A percentile compares a stretch with the other conserved stretches of the same genome.
These are phyloP conservation scores for Millerozyma acaciae DNA, from an alignment of 805 yeast species.

Conservation along the genomic window DNA sequence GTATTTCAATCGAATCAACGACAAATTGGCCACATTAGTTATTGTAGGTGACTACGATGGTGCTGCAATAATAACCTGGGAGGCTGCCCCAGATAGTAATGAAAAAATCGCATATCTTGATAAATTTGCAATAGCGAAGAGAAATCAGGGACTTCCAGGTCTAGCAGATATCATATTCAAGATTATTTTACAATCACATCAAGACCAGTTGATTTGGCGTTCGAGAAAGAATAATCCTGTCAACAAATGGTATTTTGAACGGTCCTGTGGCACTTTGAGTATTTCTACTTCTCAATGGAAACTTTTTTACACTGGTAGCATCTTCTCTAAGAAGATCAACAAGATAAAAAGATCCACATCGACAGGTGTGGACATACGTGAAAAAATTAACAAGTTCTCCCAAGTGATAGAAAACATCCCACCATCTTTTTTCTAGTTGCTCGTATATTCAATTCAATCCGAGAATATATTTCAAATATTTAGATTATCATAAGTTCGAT, in stretches of 20 bases:
- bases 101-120: conserved; percentile 71
- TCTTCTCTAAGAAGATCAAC: conserved; percentile 33
- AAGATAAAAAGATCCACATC: conserved; percentile 11
- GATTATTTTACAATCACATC: conserved; percentile 63
- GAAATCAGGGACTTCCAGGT: conserved; percentile 86
- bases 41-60: conserved; percentile 95
- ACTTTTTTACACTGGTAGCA: conserved; percentile 39
- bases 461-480: no score
- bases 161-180: conserved; percentile 92
- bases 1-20: conserved; percentile 63
- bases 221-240: conserved; percentile 85
- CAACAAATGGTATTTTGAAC: conserved; percentile 95
- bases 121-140: conserved; percentile 84
- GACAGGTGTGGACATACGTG: conserved; percentile 21
- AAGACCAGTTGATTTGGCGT: conserved; percentile 82
- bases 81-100: conserved; percentile 24
- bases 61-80: conserved; percentile 89
- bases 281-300: conserved; percentile 32
- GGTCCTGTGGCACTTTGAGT: conserved; percentile 67
- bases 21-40: conserved; percentile 68
- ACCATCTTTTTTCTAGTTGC: conserved; percentile 44
- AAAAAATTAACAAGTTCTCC: conserved; percentile 43
- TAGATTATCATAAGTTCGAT: no score
- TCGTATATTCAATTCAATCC: no score
- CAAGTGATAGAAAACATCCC: conserved; percentile 53